Evolutionary conservation across 163 green algal species (phyloP), one percentile per base, ranked within the genome.

Genomic region (Coccomyxa subellipsoidea): DNA sequence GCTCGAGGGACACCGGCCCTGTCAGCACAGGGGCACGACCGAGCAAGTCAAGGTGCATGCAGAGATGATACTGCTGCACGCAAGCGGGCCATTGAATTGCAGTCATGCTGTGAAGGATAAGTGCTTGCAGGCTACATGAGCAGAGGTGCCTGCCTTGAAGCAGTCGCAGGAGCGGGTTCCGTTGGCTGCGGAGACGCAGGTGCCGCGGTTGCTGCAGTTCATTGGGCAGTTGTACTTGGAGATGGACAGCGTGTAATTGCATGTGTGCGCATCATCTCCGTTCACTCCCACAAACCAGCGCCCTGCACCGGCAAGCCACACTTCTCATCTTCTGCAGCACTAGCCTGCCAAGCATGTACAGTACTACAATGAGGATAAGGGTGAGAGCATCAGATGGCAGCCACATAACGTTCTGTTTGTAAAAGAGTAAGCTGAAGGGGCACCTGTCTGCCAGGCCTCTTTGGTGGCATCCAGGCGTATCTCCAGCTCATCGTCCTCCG

Each of bases 191-290:
- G 36, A 36, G 25, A 80, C 6, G 76, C 88, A 92, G 35, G 38
- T 69, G 39, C 88, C 88, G 47, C 88, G 81, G 31, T 76, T 69
- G 10, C 72, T 87, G 84, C 88, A 92, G 80, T 90, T 90, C n/a
- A 79, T 21, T 0, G 86, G 88, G 84, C 88, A 92, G 70, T 84
- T 82, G 77, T 83, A 89, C 25, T 86, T 85, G 47, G 71, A 77
- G 59, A 92, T 81, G 81, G 81, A 85, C 36, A 92, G 40, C 70
- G 82, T 87, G 82, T 76, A 92, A 25, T 80, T 88, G 54, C 82
- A 86, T 29, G 69, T 66, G n/a, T 75, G 23, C 23, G 53, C 38
- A 54, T 84, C 53, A 7, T 83, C 81, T 9, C 88, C 86, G 0
- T 87, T 72, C 73, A 90, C 79, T 6, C 86, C 85, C 31, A 78